Evolutionary conservation across 2,329 filamentous ascomycete genomes (phyloP).

Genomic region (Talaromyces atroroseus): DNA sequence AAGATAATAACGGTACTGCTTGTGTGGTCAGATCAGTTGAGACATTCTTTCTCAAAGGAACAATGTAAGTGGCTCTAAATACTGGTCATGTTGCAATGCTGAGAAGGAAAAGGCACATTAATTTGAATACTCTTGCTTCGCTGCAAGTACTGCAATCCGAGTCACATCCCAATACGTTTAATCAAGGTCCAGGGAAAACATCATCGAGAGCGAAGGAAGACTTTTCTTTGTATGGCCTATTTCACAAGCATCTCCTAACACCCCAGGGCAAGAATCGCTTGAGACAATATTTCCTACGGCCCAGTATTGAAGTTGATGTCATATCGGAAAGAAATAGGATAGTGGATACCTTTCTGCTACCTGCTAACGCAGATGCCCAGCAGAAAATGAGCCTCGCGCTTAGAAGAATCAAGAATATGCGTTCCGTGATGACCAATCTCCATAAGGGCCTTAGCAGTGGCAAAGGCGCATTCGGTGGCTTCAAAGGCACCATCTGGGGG

Average conservation of each 20-base stretch:
- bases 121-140: constrained; percentile 70
- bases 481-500: constrained; percentile 66
- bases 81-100: background rate
- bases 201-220: constrained; percentile 68
- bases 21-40: constrained; percentile 61
- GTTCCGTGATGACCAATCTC: constrained; percentile 61
- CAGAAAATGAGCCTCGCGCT: constrained; percentile 56
- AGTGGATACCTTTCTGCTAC: constrained; percentile 60
- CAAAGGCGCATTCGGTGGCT: constrained; percentile 47
- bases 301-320: constrained; percentile 60
- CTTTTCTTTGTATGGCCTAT: constrained; percentile 77
- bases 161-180: constrained; percentile 73
- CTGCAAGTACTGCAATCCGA: constrained; percentile 83
- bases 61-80: constrained; percentile 47
- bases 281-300: constrained; percentile 75
- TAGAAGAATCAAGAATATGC: constrained; percentile 70
- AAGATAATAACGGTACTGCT: constrained; percentile 50
- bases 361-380: constrained; percentile 59
- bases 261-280: constrained; percentile 70
- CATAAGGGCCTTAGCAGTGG: constrained; percentile 66
- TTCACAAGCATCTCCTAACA: constrained; percentile 68
- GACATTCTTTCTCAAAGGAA: constrained; percentile 65
- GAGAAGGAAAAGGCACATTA: constrained; percentile 63
- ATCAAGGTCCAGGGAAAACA: constrained; percentile 60
- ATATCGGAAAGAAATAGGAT: constrained; percentile 69